Evolutionary conservation across 768 basidiomycete genomes (phyloP).

Genomic region (Boletus coccyginus): DNA sequence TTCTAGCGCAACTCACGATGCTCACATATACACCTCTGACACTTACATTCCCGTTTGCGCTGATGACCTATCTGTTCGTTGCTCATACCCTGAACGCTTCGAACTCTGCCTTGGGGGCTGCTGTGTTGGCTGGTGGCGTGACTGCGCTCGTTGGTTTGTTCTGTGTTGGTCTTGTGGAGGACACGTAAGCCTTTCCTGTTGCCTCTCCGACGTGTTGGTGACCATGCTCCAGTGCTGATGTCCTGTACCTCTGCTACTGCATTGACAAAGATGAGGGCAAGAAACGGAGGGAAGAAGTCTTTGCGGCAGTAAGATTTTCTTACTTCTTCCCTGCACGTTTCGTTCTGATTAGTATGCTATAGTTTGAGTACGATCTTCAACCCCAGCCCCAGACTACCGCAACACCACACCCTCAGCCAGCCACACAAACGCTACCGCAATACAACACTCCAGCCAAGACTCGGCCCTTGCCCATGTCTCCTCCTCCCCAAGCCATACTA

Average conservation of each 20-base stretch:
- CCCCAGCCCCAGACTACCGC: slow-evolving; percentile 10
- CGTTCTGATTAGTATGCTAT: slow-evolving; percentile 3
- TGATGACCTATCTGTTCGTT: slow-evolving; percentile 86
- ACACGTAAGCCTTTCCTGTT: slow-evolving; percentile 49
- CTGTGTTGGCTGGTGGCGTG: slow-evolving; percentile 72
- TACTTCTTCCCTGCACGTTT: background rate
- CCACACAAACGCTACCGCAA: slow-evolving; percentile 9
- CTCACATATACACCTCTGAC: slow-evolving; percentile 72
- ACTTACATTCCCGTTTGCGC: slow-evolving; percentile 76
- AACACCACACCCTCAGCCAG: slow-evolving; percentile 14
- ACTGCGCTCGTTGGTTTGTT: slow-evolving; percentile 82
- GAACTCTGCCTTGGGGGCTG: slow-evolving; percentile 68
- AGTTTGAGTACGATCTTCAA: slow-evolving; percentile 43
- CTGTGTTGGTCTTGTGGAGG: slow-evolving; percentile 77
- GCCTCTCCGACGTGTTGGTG: background rate
- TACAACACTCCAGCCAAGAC: slow-evolving; percentile 6
- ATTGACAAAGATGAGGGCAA: slow-evolving; percentile 58
- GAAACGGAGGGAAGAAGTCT: slow-evolving; percentile 50
- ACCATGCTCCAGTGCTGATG: slow-evolving; percentile 47
- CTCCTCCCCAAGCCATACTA: slow-evolving; percentile 12
- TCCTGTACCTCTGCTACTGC: slow-evolving; percentile 65
- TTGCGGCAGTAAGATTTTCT: slow-evolving; percentile 45
- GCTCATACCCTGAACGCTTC: slow-evolving; percentile 74
- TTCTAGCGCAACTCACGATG: slow-evolving; percentile 61
- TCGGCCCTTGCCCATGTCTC: slow-evolving; percentile 5